Conservation (phyloP, 495 filamentous ascomycete genomes). For the Aspergillus biplanus region DNA sequence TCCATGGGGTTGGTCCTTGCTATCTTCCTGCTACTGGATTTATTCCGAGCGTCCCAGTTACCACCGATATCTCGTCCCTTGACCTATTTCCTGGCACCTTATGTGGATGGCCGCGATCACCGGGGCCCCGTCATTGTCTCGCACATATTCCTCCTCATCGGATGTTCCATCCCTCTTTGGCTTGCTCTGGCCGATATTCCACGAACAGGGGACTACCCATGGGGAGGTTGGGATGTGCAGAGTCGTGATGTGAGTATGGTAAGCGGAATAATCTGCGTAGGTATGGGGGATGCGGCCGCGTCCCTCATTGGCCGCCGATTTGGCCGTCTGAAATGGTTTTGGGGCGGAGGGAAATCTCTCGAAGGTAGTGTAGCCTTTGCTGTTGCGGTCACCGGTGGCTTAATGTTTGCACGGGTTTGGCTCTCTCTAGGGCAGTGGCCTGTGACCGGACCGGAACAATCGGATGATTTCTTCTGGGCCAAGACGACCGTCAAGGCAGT, state of each 20-base stretch:
- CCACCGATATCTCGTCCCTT: slow-evolving; percentile 84
- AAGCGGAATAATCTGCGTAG: slow-evolving; percentile 89
- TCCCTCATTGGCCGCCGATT: slow-evolving; percentile 87
- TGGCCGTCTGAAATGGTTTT: slow-evolving; percentile 89
- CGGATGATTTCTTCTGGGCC: slow-evolving; percentile 39
- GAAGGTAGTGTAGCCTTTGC: slow-evolving; percentile 90
- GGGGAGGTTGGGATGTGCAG: slow-evolving; percentile 72
- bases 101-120: slow-evolving; percentile 92
- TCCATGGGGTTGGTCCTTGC: slow-evolving; percentile 74
- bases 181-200: slow-evolving; percentile 72
- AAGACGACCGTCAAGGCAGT: slow-evolving; percentile 59
- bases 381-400: slow-evolving; percentile 72
- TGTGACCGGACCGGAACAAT: slow-evolving; percentile 33
- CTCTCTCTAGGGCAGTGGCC: slow-evolving; percentile 74
- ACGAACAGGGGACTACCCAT: slow-evolving; percentile 53
- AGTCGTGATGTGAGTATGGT: slow-evolving; percentile 82
- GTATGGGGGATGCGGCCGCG: slow-evolving; percentile 94
- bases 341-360: slow-evolving; percentile 93
- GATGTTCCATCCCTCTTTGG: slow-evolving; percentile 96
- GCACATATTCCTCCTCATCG: slow-evolving; percentile 94
- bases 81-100: slow-evolving; percentile 84
- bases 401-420: slow-evolving; percentile 75
- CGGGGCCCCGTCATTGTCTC: slow-evolving; percentile 92
- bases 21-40: slow-evolving; percentile 84
- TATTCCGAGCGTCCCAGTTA: slow-evolving; percentile 87